phyloP scores from a whole-genome alignment of 352 stramenopile genomes.

The Salisapilia sapeloensis region DNA sequence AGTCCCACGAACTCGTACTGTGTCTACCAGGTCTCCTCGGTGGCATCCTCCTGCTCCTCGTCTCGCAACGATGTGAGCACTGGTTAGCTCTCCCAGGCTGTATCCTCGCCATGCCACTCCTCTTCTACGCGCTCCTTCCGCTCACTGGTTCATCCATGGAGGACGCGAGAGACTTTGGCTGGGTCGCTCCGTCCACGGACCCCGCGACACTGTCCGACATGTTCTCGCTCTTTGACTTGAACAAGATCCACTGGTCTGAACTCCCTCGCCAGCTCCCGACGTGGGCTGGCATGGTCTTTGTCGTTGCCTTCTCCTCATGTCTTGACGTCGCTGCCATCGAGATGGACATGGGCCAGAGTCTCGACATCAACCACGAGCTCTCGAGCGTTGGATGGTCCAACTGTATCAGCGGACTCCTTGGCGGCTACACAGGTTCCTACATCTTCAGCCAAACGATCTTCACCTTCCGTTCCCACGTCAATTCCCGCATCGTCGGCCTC shows the following conservation, averaged over 20 bases:
- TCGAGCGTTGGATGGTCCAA: conserved; percentile 92
- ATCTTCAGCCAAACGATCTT: conserved; percentile 99
- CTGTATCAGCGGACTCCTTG: conserved; percentile 87
- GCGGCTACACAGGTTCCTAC: conserved; percentile 96
- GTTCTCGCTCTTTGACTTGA: conserved; percentile 85
- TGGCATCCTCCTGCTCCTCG: conserved; percentile 66
- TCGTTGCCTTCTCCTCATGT: conserved; percentile 94
- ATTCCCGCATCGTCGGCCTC: conserved; percentile 81
- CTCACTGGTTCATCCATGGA: conserved; percentile 69
- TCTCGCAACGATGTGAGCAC: conserved; percentile 67
- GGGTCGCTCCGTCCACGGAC: conserved; percentile 67
- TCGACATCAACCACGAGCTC: conserved; percentile 93
- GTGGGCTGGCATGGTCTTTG: conserved; percentile 92
- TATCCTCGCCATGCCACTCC: conserved; percentile 77
- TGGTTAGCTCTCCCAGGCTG: conserved; percentile 50
- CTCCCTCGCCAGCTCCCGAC: conserved; percentile 84
- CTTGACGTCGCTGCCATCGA: conserved; percentile 96
- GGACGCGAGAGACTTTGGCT: conserved; percentile 82
- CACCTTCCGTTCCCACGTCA: conserved; percentile 85
- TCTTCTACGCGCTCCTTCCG: conserved; percentile 84
- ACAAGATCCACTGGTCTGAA: conserved; percentile 79
- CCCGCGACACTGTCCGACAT: conserved; percentile 45
- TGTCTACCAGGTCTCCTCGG: conserved; percentile 70
- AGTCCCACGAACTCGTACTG: conserved; percentile 58
- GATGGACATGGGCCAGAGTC: conserved; percentile 87